Evolutionary conservation across 345 rosid species (phyloP), one percentile per base, ranked within the genome.

Genomic region (Citrus reticulata): DNA sequence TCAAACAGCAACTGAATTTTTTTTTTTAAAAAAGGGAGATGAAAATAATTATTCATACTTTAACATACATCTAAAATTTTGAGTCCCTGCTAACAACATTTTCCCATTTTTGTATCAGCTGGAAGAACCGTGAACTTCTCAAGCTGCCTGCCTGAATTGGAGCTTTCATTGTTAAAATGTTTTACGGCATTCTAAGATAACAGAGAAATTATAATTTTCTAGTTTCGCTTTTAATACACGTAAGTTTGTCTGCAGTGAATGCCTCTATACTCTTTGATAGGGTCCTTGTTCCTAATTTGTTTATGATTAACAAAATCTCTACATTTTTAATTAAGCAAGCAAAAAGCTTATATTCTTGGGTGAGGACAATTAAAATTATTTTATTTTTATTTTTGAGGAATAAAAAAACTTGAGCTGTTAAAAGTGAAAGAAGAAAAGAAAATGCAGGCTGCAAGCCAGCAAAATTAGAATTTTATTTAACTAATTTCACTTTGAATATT

Each of bases 91-190:
- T 57, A 42, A 80, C 35, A 59, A 7, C 4, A 1, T 69, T 55
- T 2, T 14, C 29, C 10, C 30, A 10, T 30, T 65, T 73, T 25
- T 75, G 6, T 71, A 17, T 61, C 84, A 87, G 88, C 74, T 87
- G 88, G 90, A 87, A 80, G 80, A 87, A 85, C 59, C 76, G 58
- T 0, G 86, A 81, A 82, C 77, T 59, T 81, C 85, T 85, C 29
- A 80, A 83, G 85, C 86, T 87, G 30, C 88, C 90, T 1, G 86
- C 73, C 2, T 87, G 82, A 85, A 10, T 42, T 32, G 25, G 24
- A 66, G 66, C 75, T 13, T 30, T 10, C 40, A 5, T 37, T 1
- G 42, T 61, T 55, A 7, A 64, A 66, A 20, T 20, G 58, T 70
- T 55, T 16, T 2, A 11, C 72, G 0, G 9, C 4, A 30, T 49